Evolutionary conservation across 305 asterid species (phyloP).

Genomic region (Fraxinus baroniana): DNA sequence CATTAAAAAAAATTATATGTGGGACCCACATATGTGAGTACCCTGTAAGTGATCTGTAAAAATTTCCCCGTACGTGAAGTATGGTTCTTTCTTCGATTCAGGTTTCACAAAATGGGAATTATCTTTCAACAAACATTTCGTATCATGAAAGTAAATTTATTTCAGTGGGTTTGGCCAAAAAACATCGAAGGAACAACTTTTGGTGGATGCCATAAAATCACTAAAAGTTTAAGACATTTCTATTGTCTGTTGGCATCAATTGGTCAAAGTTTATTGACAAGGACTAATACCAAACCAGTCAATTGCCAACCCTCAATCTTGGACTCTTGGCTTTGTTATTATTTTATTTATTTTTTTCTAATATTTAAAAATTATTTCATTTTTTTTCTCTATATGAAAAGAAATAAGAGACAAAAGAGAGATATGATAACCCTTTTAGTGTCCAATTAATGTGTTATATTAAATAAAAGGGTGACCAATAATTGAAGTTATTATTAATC

Average conservation of each 20-base stretch:
- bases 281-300: conserved; percentile 8
- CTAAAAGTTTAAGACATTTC: background rate
- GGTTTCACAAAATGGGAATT: conserved; percentile 19
- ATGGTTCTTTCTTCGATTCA: background rate
- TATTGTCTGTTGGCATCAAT: background rate
- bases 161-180: conserved; percentile 46
- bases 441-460: background rate
- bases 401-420: background rate
- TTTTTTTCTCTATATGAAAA: background rate
- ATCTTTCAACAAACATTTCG: conserved; percentile 22
- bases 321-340: background rate
- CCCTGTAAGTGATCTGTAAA: too few species aligned
- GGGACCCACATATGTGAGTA: too few species aligned
- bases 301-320: background rate
- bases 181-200: conserved; percentile 26
- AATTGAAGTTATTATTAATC: background rate
- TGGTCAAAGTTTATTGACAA: background rate
- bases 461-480: background rate
- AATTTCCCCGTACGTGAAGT: too few species aligned
- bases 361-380: background rate
- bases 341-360: background rate
- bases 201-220: conserved; percentile 22
- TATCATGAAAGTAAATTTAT: background rate
- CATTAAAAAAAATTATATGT: too few species aligned
- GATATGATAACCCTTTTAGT: background rate